Conservation (phyloP, 2,329 filamentous ascomycete species). For the Clonostachys solani region DNA sequence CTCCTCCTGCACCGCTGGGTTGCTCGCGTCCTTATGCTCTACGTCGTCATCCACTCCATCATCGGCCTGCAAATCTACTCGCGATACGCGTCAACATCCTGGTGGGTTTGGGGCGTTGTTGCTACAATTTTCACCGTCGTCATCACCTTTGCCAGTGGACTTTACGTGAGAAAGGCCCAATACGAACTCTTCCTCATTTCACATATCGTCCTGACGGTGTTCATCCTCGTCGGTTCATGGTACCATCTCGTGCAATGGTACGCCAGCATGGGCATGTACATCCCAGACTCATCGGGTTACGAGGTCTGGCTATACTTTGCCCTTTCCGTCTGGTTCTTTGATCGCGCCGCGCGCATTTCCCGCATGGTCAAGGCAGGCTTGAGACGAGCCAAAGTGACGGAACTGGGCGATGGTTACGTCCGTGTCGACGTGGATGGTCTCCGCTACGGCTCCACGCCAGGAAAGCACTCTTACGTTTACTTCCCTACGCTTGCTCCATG, state of each 20-base stretch:
- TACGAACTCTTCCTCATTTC: slow-evolving; percentile 36
- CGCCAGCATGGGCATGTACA: slow-evolving; percentile 9
- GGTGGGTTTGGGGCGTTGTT: slow-evolving; percentile 34
- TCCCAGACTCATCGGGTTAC: slow-evolving; percentile 12
- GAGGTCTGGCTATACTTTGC: slow-evolving; percentile 32
- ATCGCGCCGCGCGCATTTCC: slow-evolving; percentile 32
- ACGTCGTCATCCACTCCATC: slow-evolving; percentile 41
- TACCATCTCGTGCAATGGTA: slow-evolving; percentile 25
- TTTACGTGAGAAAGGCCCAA: slow-evolving; percentile 21
- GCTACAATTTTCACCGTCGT: slow-evolving; percentile 22
- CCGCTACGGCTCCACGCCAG: slow-evolving; percentile 21
- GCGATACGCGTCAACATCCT: slow-evolving; percentile 12
- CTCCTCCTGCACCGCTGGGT: slow-evolving; percentile 42
- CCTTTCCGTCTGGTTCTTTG: slow-evolving; percentile 26
- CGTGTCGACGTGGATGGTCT: slow-evolving; percentile 35
- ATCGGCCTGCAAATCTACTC: slow-evolving; percentile 24
- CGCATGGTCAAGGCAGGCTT: slow-evolving; percentile 31
- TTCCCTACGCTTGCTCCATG: slow-evolving; percentile 38
- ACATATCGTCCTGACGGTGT: slow-evolving; percentile 30
- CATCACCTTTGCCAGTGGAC: slow-evolving; percentile 16
- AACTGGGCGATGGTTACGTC: slow-evolving; percentile 23
- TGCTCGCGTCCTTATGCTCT: slow-evolving; percentile 34
- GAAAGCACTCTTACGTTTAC: slow-evolving; percentile 38
- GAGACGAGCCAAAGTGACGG: slow-evolving; percentile 25
- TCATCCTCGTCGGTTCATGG: slow-evolving; percentile 32